These are phyloP conservation scores for Dictyostelium purpureum DNA, from an alignment of 78 protist genomes.

Conservation along the genomic window DNA sequence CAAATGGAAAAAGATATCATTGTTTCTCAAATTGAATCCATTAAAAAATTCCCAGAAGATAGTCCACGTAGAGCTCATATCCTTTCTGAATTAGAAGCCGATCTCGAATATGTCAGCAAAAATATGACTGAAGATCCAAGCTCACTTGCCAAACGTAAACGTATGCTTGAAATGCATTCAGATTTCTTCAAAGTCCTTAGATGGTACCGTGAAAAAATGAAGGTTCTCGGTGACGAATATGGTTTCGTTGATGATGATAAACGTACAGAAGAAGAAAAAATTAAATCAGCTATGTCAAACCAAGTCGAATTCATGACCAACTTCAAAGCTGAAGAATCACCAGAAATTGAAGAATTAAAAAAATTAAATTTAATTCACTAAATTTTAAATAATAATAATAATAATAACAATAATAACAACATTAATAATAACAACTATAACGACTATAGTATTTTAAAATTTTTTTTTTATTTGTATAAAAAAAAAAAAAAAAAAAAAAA, in stretches of 20 bases:
- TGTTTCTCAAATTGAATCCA: slow-evolving; percentile 33
- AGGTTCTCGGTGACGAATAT: slow-evolving; percentile 76
- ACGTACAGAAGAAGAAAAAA: slow-evolving; percentile 70
- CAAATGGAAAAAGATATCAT: slow-evolving; percentile 65
- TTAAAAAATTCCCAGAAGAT: slow-evolving; percentile 39
- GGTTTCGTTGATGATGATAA: slow-evolving; percentile 54
- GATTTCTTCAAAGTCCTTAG: slow-evolving; percentile 79
- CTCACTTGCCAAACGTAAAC: slow-evolving; percentile 47
- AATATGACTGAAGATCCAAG: slow-evolving; percentile 82
- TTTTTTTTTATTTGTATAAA: no score
- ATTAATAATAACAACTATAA: no score
- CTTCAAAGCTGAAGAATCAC: slow-evolving; percentile 62
- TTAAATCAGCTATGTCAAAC: slow-evolving; percentile 64
- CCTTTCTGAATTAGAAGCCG: slow-evolving; percentile 40
- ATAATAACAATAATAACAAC: no score
- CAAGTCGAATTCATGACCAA: slow-evolving; percentile 75
- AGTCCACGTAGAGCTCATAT: slow-evolving; percentile 52
- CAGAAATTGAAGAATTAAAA: slow-evolving; percentile 66
- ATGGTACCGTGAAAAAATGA: slow-evolving; percentile 81
- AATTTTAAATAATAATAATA: background rate
- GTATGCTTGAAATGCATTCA: slow-evolving; percentile 78
- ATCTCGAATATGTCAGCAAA: slow-evolving; percentile 67
- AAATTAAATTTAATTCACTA: slow-evolving; percentile 26
- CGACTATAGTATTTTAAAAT: no score
- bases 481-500: background rate